Evolutionary conservation across 192 early-diverging fungal species (phyloP).

Genomic region (Coemansia sp.): DNA sequence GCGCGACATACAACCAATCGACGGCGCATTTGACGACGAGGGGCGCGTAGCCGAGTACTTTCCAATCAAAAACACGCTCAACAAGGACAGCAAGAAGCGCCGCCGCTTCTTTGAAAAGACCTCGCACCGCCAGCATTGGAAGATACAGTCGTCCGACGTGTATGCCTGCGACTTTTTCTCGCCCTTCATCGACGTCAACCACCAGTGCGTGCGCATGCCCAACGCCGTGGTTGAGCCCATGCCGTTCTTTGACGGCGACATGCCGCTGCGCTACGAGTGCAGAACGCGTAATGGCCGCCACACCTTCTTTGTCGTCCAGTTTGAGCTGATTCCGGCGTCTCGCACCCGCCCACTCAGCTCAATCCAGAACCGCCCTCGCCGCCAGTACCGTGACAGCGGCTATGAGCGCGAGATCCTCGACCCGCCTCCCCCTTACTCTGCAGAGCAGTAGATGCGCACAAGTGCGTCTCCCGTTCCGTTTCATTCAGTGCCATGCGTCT

Average conservation of each 20-base stretch:
- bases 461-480: background rate
- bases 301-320: slow-evolving; percentile 50
- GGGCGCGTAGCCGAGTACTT: slow-evolving; percentile 50
- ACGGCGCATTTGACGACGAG: slow-evolving; percentile 39
- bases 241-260: slow-evolving; percentile 48
- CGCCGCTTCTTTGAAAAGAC: slow-evolving; percentile 46
- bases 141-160: slow-evolving; percentile 33
- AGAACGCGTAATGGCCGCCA: slow-evolving; percentile 35
- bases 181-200: slow-evolving; percentile 51
- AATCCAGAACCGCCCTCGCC: slow-evolving; percentile 24
- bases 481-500: background rate
- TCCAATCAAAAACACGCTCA: slow-evolving; percentile 40
- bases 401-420: slow-evolving; percentile 51
- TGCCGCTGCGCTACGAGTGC: slow-evolving; percentile 50
- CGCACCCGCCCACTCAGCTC: slow-evolving; percentile 34
- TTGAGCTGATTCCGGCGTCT: slow-evolving; percentile 46
- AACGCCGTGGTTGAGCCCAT: slow-evolving; percentile 50
- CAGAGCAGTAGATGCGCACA: slow-evolving; percentile 10
- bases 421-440: slow-evolving; percentile 47
- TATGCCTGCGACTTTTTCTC: slow-evolving; percentile 52
- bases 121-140: slow-evolving; percentile 42
- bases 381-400: slow-evolving; percentile 51
- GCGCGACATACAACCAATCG: slow-evolving; percentile 44
- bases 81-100: slow-evolving; percentile 51
- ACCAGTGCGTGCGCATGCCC: slow-evolving; percentile 54